Conservation (phyloP, 441 rosid species). For the Gossypium davidsonii region DNA sequence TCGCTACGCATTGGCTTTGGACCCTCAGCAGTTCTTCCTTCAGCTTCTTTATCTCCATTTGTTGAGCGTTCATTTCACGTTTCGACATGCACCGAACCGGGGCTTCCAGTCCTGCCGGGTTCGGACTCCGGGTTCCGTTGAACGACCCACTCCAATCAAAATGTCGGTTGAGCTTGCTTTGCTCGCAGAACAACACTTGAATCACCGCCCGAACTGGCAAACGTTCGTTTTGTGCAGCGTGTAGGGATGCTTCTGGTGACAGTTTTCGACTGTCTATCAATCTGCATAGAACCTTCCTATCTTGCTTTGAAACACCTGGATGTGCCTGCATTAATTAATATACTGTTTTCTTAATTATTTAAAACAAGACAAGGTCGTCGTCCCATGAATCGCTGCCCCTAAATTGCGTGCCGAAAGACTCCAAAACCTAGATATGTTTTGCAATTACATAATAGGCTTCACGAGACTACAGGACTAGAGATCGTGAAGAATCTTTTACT, state of each 20-base stretch:
- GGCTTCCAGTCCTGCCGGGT: conserved; percentile 24
- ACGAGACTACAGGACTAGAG: neutral
- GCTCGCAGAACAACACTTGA: conserved; percentile 66
- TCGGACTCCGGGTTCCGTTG: conserved; percentile 45
- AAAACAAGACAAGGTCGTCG: neutral
- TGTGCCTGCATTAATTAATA: conserved; percentile 41
- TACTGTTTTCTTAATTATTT: neutral
- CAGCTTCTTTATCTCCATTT: conserved; percentile 50
- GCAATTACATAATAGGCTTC: neutral
- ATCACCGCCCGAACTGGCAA: conserved; percentile 70
- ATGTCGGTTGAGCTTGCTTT: conserved; percentile 46
- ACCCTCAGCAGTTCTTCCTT: conserved; percentile 61
- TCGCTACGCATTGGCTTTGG: conserved; percentile 39
- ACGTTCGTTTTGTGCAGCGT: conserved; percentile 73
- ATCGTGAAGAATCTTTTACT: too few relatives aligned
- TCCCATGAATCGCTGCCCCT: neutral
- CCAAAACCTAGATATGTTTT: neutral
- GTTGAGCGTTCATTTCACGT: conserved; percentile 52
- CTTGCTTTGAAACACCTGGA: conserved; percentile 59
- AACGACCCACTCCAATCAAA: conserved; percentile 62
- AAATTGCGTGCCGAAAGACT: neutral
- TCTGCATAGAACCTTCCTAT: conserved; percentile 55
- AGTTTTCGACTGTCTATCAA: conserved; percentile 64
- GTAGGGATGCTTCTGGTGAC: conserved; percentile 66
- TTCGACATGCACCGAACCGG: conserved; percentile 50